A percentile compares a stretch with the other conserved stretches of the same genome.
Conservation (phyloP, 202 grass and related monocot genomes). For the Setaria viridis region DNA sequence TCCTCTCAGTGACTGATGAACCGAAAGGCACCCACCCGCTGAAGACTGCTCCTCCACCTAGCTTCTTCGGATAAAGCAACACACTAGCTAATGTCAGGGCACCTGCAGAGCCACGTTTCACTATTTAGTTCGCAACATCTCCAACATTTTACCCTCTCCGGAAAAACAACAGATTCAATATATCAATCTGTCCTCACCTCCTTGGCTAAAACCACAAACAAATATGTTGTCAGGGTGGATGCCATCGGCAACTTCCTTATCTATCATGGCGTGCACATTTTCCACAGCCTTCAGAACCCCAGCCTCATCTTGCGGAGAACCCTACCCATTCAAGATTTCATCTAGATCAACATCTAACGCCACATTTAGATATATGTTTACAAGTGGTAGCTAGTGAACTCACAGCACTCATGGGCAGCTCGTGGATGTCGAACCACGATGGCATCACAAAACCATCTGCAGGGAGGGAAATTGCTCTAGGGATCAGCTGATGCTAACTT, state of each 20-base stretch:
- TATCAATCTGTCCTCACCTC: constrained; percentile 47
- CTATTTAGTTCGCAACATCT: neutral
- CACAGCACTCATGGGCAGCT: constrained; percentile 76
- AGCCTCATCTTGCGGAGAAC: constrained; percentile 77
- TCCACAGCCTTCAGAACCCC: constrained; percentile 79
- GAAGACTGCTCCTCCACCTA: constrained; percentile 87
- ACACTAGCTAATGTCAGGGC: constrained; percentile 92
- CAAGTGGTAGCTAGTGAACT: constrained; percentile 40
- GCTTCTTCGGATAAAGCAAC: constrained; percentile 84
- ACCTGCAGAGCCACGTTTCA: constrained; percentile 48
- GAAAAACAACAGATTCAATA: neutral
- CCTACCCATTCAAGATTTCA: constrained; percentile 41
- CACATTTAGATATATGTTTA: neutral
- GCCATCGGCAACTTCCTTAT: constrained; percentile 70
- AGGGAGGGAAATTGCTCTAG: neutral
- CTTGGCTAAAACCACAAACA: constrained; percentile 92
- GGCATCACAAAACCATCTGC: constrained; percentile 83
- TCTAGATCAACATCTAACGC: constrained; percentile 1
- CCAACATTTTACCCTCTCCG: neutral
- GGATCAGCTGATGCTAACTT: neutral
- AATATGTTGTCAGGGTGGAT: constrained; percentile 83
- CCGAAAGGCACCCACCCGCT: constrained; percentile 93
- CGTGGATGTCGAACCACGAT: constrained; percentile 94
- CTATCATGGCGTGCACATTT: constrained; percentile 90
- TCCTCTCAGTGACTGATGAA: constrained; percentile 68